Percentiles rank a stretch among this genome's conserved stretches.
phyloP scores from a whole-genome alignment of 345 rosid genomes.

The Populus davidiana region DNA sequence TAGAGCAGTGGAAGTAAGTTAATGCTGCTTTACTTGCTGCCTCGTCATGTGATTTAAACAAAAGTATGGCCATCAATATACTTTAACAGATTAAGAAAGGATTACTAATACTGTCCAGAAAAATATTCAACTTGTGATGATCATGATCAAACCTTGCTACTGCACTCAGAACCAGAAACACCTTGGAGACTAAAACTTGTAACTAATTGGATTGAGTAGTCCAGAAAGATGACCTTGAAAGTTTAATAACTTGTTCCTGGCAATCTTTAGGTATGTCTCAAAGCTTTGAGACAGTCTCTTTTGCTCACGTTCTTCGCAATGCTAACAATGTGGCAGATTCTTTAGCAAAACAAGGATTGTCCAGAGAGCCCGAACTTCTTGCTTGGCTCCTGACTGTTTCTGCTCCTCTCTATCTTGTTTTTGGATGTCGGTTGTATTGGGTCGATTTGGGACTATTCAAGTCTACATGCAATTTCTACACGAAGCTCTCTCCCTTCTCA shows the following conservation, averaged over 20 bases:
- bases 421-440: background rate
- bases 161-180: background rate
- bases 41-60: background rate
- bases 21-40: background rate
- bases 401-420: background rate
- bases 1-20: background rate
- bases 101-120: background rate
- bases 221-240: background rate
- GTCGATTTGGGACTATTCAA: background rate
- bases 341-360: background rate
- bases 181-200: background rate
- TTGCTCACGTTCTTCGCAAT: background rate
- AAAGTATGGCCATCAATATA: background rate
- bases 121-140: background rate
- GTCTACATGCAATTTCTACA: background rate
- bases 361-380: background rate
- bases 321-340: background rate
- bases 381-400: background rate
- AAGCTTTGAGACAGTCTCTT: background rate
- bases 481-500: background rate
- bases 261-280: background rate
- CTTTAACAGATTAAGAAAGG: background rate
- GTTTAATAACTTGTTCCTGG: background rate
- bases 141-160: background rate
- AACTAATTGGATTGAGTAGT: background rate